phyloP scores from a whole-genome alignment of 495 filamentous ascomycete species.

The Thermothielavioides terrestris region DNA sequence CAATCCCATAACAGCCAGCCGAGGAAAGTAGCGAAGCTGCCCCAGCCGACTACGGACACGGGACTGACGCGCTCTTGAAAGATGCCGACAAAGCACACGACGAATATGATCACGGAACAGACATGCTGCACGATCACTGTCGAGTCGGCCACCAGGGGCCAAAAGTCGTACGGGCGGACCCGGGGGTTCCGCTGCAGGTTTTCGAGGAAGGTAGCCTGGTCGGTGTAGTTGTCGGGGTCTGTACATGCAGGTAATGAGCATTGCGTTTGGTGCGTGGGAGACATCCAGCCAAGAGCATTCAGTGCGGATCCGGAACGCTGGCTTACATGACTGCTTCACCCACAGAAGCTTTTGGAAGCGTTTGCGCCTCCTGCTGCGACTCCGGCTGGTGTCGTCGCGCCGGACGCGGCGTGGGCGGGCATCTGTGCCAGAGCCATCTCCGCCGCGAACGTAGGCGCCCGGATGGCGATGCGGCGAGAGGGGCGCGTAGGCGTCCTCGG shows the following conservation, averaged over 20 bases:
- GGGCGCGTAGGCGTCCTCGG: slow-evolving; percentile 73
- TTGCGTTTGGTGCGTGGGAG: background rate
- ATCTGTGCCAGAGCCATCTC: slow-evolving; percentile 24
- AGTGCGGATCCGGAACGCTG: too few relatives aligned
- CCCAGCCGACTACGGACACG: slow-evolving; percentile 75
- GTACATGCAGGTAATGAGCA: background rate
- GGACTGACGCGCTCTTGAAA: slow-evolving; percentile 77
- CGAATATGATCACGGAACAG: slow-evolving; percentile 85
- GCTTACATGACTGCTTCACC: slow-evolving; percentile 88
- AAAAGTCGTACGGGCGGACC: slow-evolving; percentile 94
- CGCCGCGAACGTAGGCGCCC: slow-evolving; percentile 29
- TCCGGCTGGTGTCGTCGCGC: slow-evolving; percentile 27
- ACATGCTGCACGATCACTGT: slow-evolving; percentile 97
- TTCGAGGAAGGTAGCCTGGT: slow-evolving; percentile 90
- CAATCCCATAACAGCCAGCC: slow-evolving; percentile 89
- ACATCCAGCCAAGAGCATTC: background rate
- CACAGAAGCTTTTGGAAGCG: slow-evolving; percentile 94
- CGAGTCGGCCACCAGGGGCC: slow-evolving; percentile 88
- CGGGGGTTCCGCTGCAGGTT: slow-evolving; percentile 93
- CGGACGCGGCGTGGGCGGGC: slow-evolving; percentile 21
- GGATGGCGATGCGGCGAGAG: slow-evolving; percentile 49
- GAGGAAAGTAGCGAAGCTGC: slow-evolving; percentile 71
- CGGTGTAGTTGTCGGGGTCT: slow-evolving; percentile 98
- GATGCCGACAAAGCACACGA: slow-evolving; percentile 88
- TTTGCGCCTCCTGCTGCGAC: slow-evolving; percentile 50